A percentile compares a stretch with the other conserved stretches of the same genome.
Evolutionary conservation across 2,329 filamentous ascomycete species (phyloP).

Genomic region (Diplodia scrobiculata): DNA sequence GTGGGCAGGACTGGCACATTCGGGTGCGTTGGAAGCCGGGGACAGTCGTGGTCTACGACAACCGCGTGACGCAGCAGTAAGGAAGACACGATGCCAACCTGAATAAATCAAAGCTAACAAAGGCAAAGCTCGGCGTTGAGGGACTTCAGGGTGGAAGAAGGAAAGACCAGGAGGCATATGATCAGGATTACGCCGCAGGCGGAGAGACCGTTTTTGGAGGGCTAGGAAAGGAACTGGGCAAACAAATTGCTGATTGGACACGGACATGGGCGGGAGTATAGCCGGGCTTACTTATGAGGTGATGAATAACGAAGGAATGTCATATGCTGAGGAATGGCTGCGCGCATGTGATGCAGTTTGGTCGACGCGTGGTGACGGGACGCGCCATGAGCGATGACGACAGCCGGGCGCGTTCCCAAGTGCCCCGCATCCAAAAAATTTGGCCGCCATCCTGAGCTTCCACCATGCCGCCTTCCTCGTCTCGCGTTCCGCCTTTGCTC

Average conservation of each 20-base stretch:
- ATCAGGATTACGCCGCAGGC: conserved; percentile 17
- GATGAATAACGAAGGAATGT: not conserved
- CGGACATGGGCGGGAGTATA: too few relatives aligned
- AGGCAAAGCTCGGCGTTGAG: conserved; percentile 10
- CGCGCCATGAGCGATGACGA: not conserved
- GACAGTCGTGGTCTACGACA: conserved; percentile 28
- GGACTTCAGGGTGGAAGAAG: conserved; percentile 11
- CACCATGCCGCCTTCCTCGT: conserved; percentile 40
- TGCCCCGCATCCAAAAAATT: conserved; percentile 22
- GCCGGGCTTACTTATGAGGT: not conserved
- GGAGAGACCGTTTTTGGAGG: conserved; percentile 1
- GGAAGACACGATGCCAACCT: not conserved
- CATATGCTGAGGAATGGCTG: not conserved
- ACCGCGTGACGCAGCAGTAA: conserved; percentile 27
- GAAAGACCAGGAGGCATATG: conserved; percentile 19
- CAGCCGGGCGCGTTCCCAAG: not conserved
- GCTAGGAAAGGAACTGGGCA: not conserved
- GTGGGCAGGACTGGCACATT: conserved; percentile 23
- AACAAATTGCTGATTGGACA: not conserved
- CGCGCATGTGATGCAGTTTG: too few relatives aligned
- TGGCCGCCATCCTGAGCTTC: not conserved
- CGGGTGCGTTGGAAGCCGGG: conserved; percentile 28
- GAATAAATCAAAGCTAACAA: not conserved
- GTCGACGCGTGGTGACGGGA: not conserved
- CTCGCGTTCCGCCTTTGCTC: conserved; percentile 64